A percentile compares a stretch with the other conserved stretches of the same genome.
Conservation (phyloP, 345 rosid genomes). For the Linum tenue region DNA sequence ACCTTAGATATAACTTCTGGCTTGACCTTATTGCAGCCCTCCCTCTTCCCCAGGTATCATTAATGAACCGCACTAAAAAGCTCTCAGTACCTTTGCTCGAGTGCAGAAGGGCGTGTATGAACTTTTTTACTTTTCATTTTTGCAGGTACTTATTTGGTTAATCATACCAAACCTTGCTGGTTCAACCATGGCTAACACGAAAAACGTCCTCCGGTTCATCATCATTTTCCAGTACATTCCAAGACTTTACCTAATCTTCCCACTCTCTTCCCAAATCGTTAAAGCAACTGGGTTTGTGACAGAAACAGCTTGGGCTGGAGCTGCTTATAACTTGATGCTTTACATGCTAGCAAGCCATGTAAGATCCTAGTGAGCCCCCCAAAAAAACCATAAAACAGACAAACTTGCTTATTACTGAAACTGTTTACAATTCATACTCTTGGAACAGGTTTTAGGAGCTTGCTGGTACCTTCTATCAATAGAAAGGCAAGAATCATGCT, state of each 20-base stretch:
- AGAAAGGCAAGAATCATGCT: slow-evolving; percentile 78
- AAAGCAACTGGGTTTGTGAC: slow-evolving; percentile 83
- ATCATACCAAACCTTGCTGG: slow-evolving; percentile 63
- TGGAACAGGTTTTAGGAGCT: slow-evolving; percentile 76
- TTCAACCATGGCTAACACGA: slow-evolving; percentile 71
- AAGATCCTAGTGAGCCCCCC: slow-evolving; percentile 22
- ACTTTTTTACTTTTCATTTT: slow-evolving; percentile 1
- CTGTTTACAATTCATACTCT: neutral
- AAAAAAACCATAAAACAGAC: neutral
- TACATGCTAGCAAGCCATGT: slow-evolving; percentile 99
- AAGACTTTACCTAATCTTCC: slow-evolving; percentile 56
- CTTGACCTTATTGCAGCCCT: slow-evolving; percentile 64
- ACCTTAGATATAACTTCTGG: slow-evolving; percentile 52
- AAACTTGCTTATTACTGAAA: neutral
- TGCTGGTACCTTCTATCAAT: slow-evolving; percentile 88
- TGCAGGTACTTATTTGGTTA: slow-evolving; percentile 76
- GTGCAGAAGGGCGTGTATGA: neutral
- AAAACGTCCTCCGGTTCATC: slow-evolving; percentile 72
- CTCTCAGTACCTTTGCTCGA: neutral
- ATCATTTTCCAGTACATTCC: slow-evolving; percentile 79
- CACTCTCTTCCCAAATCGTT: slow-evolving; percentile 69
- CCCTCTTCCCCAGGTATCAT: slow-evolving; percentile 81
- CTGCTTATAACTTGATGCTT: slow-evolving; percentile 81
- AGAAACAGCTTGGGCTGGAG: slow-evolving; percentile 95
- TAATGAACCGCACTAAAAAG: neutral